Conservation (phyloP, 2,329 filamentous ascomycete species). For the Coniochaeta sp. region DNA sequence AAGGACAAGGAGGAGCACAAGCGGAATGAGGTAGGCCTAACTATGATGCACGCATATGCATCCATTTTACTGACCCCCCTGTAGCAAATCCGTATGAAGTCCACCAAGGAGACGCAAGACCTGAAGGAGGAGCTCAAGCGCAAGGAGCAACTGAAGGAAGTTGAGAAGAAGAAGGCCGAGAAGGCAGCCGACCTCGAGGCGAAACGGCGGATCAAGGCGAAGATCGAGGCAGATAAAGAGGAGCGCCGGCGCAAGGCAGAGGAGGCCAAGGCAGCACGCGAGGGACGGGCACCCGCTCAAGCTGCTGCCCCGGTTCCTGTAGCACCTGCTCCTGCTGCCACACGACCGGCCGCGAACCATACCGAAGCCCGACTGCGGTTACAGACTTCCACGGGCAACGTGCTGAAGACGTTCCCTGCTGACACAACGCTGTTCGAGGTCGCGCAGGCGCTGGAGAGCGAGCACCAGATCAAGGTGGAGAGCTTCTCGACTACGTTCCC, state of each 20-base stretch:
- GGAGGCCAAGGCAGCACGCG: constrained; percentile 75
- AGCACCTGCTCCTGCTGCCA: constrained; percentile 37
- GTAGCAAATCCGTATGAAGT: constrained; percentile 75
- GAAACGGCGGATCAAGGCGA: constrained; percentile 82
- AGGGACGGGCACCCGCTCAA: constrained; percentile 54
- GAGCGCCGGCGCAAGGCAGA: constrained; percentile 82
- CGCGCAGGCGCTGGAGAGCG: constrained; percentile 64
- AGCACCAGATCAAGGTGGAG: constrained; percentile 62
- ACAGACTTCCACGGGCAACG: constrained; percentile 66
- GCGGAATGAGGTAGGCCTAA: constrained; percentile 64
- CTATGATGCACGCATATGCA: no score
- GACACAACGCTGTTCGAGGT: constrained; percentile 93
- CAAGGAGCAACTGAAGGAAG: constrained; percentile 90
- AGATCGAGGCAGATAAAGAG: constrained; percentile 92
- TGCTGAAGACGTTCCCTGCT: constrained; percentile 82
- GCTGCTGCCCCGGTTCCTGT: constrained; percentile 28
- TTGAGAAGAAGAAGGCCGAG: constrained; percentile 77
- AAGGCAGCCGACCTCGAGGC: constrained; percentile 80
- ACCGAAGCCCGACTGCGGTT: constrained; percentile 76
- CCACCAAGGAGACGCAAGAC: constrained; percentile 82
- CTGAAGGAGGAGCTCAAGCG: constrained; percentile 81
- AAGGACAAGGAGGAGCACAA: constrained; percentile 77
- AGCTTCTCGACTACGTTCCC: constrained; percentile 77
- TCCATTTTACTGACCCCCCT: constrained; percentile 12
- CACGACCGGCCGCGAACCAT: constrained; percentile 64